phyloP scores from a whole-genome alignment of 148 eudicot species.

The Dianthus caryophyllus region DNA sequence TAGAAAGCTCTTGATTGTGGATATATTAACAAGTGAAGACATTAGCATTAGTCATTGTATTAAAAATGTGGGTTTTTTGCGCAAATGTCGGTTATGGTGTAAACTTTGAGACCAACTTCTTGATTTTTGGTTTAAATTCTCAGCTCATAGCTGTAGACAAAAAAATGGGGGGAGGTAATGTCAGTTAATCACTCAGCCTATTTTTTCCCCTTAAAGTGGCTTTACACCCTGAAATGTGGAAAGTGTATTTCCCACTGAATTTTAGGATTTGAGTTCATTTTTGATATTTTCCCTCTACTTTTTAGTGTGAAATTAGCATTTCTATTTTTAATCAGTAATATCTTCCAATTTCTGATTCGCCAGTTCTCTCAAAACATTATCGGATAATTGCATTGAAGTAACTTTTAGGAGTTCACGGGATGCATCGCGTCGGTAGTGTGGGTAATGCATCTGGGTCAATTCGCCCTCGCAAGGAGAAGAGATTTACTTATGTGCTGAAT shows the following conservation, averaged over 20 bases:
- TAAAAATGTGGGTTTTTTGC: background rate
- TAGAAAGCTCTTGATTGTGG: background rate
- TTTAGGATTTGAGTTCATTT: background rate
- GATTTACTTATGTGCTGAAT: constrained; percentile 75
- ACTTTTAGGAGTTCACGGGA: constrained; percentile 39
- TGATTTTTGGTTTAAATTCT: background rate
- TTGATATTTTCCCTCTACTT: background rate
- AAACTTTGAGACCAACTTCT: too few relatives aligned
- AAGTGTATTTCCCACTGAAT: background rate
- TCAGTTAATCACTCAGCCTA: background rate
- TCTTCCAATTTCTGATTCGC: background rate
- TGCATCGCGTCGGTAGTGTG: constrained; percentile 96
- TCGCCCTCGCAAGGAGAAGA: constrained; percentile 93
- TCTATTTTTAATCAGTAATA: background rate
- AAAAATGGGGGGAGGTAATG: background rate
- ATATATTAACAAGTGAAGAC: background rate
- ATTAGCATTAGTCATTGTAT: background rate
- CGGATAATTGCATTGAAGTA: background rate
- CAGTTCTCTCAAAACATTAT: background rate
- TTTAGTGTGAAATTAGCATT: background rate
- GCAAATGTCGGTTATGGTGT: background rate
- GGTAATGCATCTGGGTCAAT: constrained; percentile 74
- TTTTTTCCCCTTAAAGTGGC: background rate
- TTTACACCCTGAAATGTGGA: background rate
- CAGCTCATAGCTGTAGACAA: background rate